Evolutionary conservation across 768 basidiomycete genomes (phyloP).

Genomic region (Mycena latifolia): DNA sequence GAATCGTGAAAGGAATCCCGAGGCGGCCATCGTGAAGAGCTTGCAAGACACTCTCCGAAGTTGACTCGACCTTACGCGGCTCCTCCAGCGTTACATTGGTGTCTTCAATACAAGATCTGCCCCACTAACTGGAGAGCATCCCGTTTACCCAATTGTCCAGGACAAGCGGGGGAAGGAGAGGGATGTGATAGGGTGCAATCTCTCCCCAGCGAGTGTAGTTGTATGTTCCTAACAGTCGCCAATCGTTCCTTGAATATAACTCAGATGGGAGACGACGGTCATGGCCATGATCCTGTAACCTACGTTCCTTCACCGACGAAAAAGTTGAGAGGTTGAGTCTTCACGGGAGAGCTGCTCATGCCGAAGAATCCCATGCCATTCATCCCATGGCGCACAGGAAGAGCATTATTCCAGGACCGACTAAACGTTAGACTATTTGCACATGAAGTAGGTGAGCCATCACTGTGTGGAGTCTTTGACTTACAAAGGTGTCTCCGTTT

Average conservation of each 20-base stretch:
- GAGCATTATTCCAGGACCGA: constrained; percentile 35
- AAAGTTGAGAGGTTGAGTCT: constrained; percentile 28
- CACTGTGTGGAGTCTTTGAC: too few species aligned
- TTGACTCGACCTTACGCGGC: constrained; percentile 11
- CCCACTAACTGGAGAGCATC: constrained; percentile 16
- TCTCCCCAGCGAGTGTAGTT: constrained; percentile 28
- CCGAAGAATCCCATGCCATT: constrained; percentile 36
- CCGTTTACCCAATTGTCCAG: constrained; percentile 29
- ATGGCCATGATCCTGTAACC: too few species aligned
- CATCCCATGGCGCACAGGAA: constrained; percentile 28
- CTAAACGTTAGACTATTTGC: constrained; percentile 25
- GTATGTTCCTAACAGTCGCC: constrained; percentile 30
- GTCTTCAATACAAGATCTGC: constrained; percentile 11
- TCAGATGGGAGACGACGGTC: too few species aligned
- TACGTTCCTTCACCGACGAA: constrained; percentile 31
- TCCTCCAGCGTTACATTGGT: background rate
- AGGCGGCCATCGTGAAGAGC: constrained; percentile 36
- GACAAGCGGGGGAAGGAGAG: constrained; percentile 19
- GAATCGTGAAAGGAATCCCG: constrained; percentile 34
- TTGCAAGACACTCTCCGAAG: constrained; percentile 20
- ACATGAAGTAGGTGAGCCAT: background rate
- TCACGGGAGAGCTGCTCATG: constrained; percentile 6
- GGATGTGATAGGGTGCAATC: constrained; percentile 28
- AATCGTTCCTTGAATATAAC: constrained; percentile 23
- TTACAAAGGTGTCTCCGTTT: constrained; percentile 14